These are phyloP conservation scores for Erythrophleum ivorense DNA, from an alignment of 331 rosid genomes.

Conservation along the genomic window DNA sequence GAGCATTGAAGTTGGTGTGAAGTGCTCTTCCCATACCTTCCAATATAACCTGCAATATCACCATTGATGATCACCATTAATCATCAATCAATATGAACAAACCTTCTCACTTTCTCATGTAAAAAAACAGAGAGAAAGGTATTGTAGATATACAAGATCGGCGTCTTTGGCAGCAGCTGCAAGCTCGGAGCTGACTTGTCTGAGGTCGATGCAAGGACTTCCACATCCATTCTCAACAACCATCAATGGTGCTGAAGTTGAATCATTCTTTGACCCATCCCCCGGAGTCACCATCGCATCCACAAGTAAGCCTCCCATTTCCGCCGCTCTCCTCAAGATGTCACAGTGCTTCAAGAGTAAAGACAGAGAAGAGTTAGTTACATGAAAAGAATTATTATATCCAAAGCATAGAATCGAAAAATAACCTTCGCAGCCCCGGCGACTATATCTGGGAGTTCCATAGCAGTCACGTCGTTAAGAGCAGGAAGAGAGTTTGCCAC, in stretches of 20 bases:
- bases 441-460: too few species aligned
- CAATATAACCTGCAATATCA: conserved; percentile 89
- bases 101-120: conserved; percentile 13
- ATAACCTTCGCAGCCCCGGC: too few species aligned
- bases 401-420: too few species aligned
- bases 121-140: conserved; percentile 35
- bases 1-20: conserved; percentile 93
- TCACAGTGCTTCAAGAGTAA: conserved; percentile 99
- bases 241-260: conserved; percentile 73
- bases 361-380: too few species aligned
- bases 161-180: conserved; percentile 95
- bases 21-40: conserved; percentile 97
- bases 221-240: conserved; percentile 96
- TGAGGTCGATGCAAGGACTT: conserved; percentile 88
- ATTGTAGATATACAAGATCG: conserved; percentile 73
- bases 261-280: conserved; percentile 58
- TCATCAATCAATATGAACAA: conserved; percentile 24
- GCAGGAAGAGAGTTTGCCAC: too few species aligned
- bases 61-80: too few species aligned
- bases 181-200: conserved; percentile 97
- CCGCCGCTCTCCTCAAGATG: conserved; percentile 93
- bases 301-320: conserved; percentile 89
- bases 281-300: conserved; percentile 89
- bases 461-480: too few species aligned
- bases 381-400: too few species aligned